These are phyloP conservation scores for Neophaeococcomyces aloes DNA, from an alignment of 2,329 filamentous ascomycete species.

Conservation along the genomic window DNA sequence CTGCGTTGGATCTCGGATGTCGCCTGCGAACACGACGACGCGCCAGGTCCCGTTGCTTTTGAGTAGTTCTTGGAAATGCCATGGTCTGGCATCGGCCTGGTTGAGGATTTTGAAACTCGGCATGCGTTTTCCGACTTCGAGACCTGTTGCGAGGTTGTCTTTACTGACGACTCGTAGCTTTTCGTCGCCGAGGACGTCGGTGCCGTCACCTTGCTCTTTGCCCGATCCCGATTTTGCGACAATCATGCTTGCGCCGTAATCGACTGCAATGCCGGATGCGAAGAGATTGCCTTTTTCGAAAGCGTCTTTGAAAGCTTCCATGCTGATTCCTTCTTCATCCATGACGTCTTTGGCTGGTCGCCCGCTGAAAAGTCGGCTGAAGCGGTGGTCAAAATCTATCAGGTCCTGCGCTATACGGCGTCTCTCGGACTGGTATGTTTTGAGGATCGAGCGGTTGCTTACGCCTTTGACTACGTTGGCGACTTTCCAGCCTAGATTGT, in stretches of 20 bases:
- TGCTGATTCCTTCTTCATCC: slow-evolving; percentile 51
- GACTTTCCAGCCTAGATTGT: slow-evolving; percentile 50
- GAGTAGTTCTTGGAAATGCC: slow-evolving; percentile 29
- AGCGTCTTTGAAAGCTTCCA: slow-evolving; percentile 52
- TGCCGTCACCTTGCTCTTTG: slow-evolving; percentile 38
- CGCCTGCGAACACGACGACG: slow-evolving; percentile 48
- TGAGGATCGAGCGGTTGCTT: slow-evolving; percentile 33
- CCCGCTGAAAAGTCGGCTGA: slow-evolving; percentile 47
- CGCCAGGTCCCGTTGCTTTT: slow-evolving; percentile 31
- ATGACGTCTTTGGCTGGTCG: slow-evolving; percentile 49
- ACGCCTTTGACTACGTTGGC: slow-evolving; percentile 38
- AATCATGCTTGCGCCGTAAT: slow-evolving; percentile 48
- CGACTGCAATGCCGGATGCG: slow-evolving; percentile 46
- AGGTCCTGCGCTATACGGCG: slow-evolving; percentile 53
- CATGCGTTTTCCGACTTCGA: slow-evolving; percentile 28
- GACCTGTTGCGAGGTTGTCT: slow-evolving; percentile 15
- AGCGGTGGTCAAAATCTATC: slow-evolving; percentile 48
- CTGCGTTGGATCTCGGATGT: slow-evolving; percentile 39
- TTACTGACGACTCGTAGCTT: slow-evolving; percentile 15
- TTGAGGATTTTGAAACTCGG: slow-evolving; percentile 28
- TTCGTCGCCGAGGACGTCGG: slow-evolving; percentile 28
- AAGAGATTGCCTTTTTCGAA: slow-evolving; percentile 53
- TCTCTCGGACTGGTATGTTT: slow-evolving; percentile 45
- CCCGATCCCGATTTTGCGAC: slow-evolving; percentile 43
- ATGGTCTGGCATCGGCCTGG: slow-evolving; percentile 30